Percentiles rank a stretch among this genome's conserved stretches.
Conservation (phyloP, 2,329 filamentous ascomycete genomes). For the Tolypocladium ovalisporum region DNA sequence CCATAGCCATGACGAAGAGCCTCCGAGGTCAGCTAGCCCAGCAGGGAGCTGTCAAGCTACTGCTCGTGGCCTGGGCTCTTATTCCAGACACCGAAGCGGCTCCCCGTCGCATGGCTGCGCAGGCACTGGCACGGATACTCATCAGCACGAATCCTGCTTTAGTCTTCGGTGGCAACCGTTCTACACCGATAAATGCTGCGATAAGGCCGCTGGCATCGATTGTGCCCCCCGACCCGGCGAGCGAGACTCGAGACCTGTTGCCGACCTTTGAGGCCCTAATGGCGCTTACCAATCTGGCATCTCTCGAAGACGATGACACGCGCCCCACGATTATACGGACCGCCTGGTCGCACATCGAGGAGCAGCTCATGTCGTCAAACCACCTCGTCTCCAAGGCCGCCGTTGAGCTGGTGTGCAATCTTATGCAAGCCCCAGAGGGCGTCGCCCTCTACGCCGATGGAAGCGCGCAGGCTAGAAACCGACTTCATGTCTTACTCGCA, state of each 20-base stretch:
- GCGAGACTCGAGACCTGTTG: conserved; percentile 64
- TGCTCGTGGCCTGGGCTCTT: conserved; percentile 60
- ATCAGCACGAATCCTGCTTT: conserved; percentile 79
- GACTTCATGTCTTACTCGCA: conserved; percentile 76
- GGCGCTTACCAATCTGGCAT: conserved; percentile 88
- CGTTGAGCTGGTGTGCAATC: conserved; percentile 84
- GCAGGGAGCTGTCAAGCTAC: conserved; percentile 81
- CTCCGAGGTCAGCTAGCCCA: conserved; percentile 75
- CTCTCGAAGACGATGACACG: conserved; percentile 56
- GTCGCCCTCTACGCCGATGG: conserved; percentile 59
- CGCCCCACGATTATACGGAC: conserved; percentile 60
- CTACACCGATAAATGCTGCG: conserved; percentile 65
- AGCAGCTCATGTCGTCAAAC: conserved; percentile 70
- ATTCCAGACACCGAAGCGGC: conserved; percentile 40
- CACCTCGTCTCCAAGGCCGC: conserved; percentile 68
- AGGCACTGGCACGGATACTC: conserved; percentile 72
- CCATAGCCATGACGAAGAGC: conserved; percentile 62
- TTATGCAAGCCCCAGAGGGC: conserved; percentile 60
- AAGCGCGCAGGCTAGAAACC: conserved; percentile 54
- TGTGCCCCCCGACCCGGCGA: conserved; percentile 51
- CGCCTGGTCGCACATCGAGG: conserved; percentile 69
- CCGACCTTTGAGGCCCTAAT: conserved; percentile 85
- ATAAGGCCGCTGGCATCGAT: conserved; percentile 72
- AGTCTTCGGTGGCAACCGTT: conserved; percentile 69
- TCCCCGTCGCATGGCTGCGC: conserved; percentile 53